Conservation (phyloP, 306 rosid species). For the Cicer judaicum region DNA sequence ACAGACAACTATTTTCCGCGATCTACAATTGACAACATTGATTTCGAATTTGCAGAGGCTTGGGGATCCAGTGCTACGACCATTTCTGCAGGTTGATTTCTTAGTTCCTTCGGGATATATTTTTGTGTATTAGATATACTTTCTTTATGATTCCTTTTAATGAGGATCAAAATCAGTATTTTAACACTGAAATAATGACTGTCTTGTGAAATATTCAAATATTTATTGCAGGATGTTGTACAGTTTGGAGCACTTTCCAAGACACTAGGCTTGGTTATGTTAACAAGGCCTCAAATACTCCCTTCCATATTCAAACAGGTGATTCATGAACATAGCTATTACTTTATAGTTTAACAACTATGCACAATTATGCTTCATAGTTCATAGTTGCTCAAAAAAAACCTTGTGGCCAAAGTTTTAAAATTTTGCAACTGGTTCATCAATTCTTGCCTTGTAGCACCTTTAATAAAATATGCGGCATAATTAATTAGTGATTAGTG, state of each 20-base stretch:
- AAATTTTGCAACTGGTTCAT: not conserved
- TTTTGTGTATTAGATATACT: constrained; percentile 26
- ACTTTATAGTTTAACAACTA: not conserved
- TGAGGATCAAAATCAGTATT: constrained; percentile 20
- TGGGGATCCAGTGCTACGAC: constrained; percentile 91
- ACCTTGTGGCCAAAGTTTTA: not conserved
- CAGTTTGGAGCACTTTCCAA: constrained; percentile 91
- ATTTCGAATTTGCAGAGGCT: constrained; percentile 63
- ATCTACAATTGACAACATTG: not conserved
- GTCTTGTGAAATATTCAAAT: constrained; percentile 14
- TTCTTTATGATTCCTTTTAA: constrained; percentile 22
- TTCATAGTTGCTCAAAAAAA: not conserved
- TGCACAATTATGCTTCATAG: not conserved
- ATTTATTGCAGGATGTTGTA: constrained; percentile 79
- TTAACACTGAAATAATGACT: constrained; percentile 11
- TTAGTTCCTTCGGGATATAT: constrained; percentile 2
- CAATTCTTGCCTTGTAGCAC: not conserved
- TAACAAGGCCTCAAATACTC: constrained; percentile 80
- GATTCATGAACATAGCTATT: constrained; percentile 36
- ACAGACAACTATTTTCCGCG: not conserved
- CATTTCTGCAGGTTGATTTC: constrained; percentile 82
- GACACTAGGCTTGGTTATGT: constrained; percentile 89
- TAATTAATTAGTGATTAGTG: not conserved
- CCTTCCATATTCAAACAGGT: constrained; percentile 96
- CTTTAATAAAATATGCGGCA: not conserved